These are phyloP conservation scores for Sugiyamaella chiloensis DNA, from an alignment of 805 yeast species.

Conservation along the genomic window DNA sequence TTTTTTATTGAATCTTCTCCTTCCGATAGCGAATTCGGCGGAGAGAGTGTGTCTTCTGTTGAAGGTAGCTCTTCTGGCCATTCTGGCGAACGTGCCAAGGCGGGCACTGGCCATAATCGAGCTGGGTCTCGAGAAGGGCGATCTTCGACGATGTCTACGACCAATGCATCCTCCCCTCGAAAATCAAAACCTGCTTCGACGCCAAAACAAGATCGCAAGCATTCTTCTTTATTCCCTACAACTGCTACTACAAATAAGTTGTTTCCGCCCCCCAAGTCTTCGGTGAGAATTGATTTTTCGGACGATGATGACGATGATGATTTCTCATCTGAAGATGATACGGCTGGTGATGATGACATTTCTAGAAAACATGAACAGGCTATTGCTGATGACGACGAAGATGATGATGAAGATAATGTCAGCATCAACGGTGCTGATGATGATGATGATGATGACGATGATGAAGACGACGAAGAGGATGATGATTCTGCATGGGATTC, in stretches of 20 bases:
- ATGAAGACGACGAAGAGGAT: conserved; percentile 29
- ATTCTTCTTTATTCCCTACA: conserved; percentile 6
- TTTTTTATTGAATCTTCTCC: conserved; percentile 40
- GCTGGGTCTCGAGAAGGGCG: neutral
- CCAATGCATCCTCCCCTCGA: neutral
- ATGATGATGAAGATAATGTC: conserved; percentile 16
- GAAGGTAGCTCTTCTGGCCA: conserved; percentile 7
- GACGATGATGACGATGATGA: neutral
- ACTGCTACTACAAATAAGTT: neutral
- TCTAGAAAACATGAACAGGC: neutral
- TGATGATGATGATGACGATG: conserved; percentile 22
- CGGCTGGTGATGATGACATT: neutral
- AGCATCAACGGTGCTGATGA: conserved; percentile 19
- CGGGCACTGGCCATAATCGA: neutral
- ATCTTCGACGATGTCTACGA: neutral
- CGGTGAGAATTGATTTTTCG: neutral
- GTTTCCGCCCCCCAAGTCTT: neutral
- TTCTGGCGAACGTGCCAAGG: neutral
- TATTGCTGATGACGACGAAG: conserved; percentile 11
- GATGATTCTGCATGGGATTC: conserved; percentile 39
- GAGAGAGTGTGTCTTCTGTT: conserved; percentile 23
- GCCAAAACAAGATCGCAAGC: conserved; percentile 4
- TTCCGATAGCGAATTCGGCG: conserved; percentile 33
- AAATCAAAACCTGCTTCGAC: neutral
- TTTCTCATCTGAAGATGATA: conserved; percentile 3